Conservation (phyloP, 768 basidiomycete genomes). For the Termitomyces sp. region DNA sequence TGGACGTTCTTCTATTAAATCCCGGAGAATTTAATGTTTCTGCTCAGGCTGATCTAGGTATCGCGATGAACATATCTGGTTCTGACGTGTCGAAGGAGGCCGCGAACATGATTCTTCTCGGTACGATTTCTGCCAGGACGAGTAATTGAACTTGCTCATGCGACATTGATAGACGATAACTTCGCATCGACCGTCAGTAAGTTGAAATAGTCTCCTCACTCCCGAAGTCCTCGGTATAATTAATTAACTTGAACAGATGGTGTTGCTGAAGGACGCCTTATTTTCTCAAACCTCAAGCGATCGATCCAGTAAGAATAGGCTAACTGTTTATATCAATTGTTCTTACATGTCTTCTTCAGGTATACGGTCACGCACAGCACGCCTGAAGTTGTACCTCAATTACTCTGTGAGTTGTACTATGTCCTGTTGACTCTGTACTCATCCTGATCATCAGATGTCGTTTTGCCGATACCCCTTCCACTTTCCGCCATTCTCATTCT, state of each 20-base stretch:
- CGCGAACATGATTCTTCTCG: conserved; percentile 70
- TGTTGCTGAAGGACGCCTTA: conserved; percentile 64
- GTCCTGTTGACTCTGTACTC: background rate
- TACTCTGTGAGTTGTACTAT: conserved; percentile 46
- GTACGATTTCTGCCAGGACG: conserved; percentile 24
- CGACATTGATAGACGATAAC: conserved; percentile 50
- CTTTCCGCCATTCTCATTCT: conserved; percentile 67
- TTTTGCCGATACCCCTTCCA: conserved; percentile 63
- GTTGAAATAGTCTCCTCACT: conserved; percentile 20
- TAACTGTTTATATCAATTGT: background rate
- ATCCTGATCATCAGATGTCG: conserved; percentile 45
- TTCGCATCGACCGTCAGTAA: conserved; percentile 69
- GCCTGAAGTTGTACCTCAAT: conserved; percentile 66
- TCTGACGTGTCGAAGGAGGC: conserved; percentile 75
- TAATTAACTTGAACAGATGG: conserved; percentile 40
- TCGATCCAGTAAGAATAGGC: conserved; percentile 54
- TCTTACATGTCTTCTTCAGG: conserved; percentile 21
- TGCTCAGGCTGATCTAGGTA: conserved; percentile 58
- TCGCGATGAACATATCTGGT: conserved; percentile 74
- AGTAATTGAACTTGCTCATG: background rate
- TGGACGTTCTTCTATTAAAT: background rate
- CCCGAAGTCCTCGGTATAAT: background rate
- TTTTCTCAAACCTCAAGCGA: conserved; percentile 67
- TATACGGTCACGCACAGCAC: conserved; percentile 67
- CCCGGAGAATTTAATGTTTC: background rate